Percentiles rank a stretch among this genome's conserved stretches.
Conservation (phyloP, 2,329 filamentous ascomycete species). For the Cladophialophora yegresii region DNA sequence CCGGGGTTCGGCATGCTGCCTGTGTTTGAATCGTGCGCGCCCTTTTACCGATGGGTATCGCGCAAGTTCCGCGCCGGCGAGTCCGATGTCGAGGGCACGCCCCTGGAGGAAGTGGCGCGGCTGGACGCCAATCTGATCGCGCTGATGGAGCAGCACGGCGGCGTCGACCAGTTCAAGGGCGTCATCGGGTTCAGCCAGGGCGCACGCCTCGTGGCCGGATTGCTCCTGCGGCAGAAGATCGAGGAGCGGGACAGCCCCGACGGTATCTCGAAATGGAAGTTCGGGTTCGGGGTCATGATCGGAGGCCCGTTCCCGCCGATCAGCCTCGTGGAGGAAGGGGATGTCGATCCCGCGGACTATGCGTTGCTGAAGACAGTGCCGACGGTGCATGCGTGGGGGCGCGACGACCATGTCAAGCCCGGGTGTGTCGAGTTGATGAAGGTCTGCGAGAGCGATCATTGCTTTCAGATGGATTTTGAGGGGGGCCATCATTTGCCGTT, state of each 20-base stretch:
- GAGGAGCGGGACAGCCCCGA: conserved; percentile 23
- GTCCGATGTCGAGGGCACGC: conserved; percentile 30
- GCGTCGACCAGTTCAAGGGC: conserved; percentile 38
- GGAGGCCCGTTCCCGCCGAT: conserved; percentile 38
- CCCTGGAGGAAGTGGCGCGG: conserved; percentile 28
- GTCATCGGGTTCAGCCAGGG: conserved; percentile 44
- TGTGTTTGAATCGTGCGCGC: conserved; percentile 42
- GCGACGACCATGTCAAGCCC: conserved; percentile 35
- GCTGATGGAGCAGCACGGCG: conserved; percentile 35
- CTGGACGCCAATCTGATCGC: conserved; percentile 29
- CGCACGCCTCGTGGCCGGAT: conserved; percentile 37
- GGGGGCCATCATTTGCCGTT: conserved; percentile 37
- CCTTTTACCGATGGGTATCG: conserved; percentile 43
- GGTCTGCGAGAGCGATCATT: conserved; percentile 34
- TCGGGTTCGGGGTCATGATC: conserved; percentile 36
- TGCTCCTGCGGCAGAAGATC: conserved; percentile 37
- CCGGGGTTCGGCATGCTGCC: conserved; percentile 45
- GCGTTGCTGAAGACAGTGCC: conserved; percentile 30
- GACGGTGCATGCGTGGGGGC: conserved; percentile 38
- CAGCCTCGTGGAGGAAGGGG: conserved; percentile 15
- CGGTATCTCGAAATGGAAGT: conserved; percentile 23
- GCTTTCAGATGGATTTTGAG: conserved; percentile 36
- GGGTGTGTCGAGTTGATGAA: conserved; percentile 31
- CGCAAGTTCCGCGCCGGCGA: conserved; percentile 30
- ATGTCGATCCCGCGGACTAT: conserved; percentile 27